phyloP scores from a whole-genome alignment of 345 rosid genomes.

The Lenwebbia sp. region DNA sequence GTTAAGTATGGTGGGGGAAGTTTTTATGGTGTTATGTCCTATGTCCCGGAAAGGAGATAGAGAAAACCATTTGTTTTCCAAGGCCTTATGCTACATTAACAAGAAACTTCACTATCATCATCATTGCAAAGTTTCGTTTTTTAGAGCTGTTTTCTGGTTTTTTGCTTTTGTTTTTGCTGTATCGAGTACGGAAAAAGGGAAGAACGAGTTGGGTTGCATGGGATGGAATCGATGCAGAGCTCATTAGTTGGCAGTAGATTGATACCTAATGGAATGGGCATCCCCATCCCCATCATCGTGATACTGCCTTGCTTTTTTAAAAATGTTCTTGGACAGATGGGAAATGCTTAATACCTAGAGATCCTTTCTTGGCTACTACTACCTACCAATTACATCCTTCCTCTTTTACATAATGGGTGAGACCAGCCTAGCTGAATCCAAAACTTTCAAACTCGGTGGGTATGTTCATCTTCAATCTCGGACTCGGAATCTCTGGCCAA shows the following conservation, averaged over 20 bases:
- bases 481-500: neutral
- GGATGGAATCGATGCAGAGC: neutral
- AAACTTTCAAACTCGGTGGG: neutral
- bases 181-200: neutral
- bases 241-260: neutral
- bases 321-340: neutral
- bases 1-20: neutral
- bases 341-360: neutral
- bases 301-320: neutral
- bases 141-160: neutral
- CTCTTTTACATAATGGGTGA: neutral
- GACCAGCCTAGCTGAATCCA: neutral
- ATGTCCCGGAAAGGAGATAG: neutral
- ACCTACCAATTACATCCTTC: neutral
- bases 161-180: neutral
- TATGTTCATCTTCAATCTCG: neutral
- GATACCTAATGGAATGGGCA: neutral
- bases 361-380: neutral
- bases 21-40: neutral
- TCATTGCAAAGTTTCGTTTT: neutral
- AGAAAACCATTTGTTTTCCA: neutral
- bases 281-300: neutral
- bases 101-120: neutral
- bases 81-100: neutral
- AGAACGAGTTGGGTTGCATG: neutral